Evolutionary conservation across 2,329 filamentous ascomycete species (phyloP), one percentile per base, ranked within the genome.

Genomic region (Neopestalotiopsis rosae): DNA sequence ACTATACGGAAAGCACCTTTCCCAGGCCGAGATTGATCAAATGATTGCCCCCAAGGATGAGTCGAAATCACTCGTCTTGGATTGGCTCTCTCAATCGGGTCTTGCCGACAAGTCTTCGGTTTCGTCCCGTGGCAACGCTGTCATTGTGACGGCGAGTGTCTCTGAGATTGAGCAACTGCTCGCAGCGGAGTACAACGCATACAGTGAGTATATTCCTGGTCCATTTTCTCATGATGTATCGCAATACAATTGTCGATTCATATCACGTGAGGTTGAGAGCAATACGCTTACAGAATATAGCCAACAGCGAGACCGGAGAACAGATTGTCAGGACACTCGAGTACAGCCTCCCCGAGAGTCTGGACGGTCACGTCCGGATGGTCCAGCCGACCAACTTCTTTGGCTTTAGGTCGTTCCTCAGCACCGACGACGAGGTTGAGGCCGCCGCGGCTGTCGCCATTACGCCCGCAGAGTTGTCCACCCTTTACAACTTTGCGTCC

Each of bases 21-120:
- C 61, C n/a, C 52, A 57, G 4, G 52, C 28, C 32, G 40, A 49
- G 13, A 58, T 69, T 20, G 61, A 61, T 7, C 45, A 38, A 28
- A 64, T 67, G 52, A 61, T 69, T 42, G 66, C 65, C 7, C 65
- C 68, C n/a, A 69, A 45, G 7, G 61, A 67, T n/a, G 68, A 69
- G n/a, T 61, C 65, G 5, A 40, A 59, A 7, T 45, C 49, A 12
- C 61, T 63, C 2, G 68, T 67, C 17, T 13, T 45, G 12, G 52
- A 24, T 3, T 69, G 68, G 68, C 42, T 69, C 7, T 28, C 20
- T 1, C 57, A 67, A 14, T 38, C 62, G 3, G 66, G 68, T 32
- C 66, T 69, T 38, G 65, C 32, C n/a, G 30, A 56, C n/a, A 34
- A 63, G 38, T 45, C 42, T 49, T 7, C 17, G 4, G 13, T 42